A percentile compares a stretch with the other conserved stretches of the same genome.
Evolutionary conservation across 768 basidiomycete genomes (phyloP).

Genomic region (Lactifluus rugatus): DNA sequence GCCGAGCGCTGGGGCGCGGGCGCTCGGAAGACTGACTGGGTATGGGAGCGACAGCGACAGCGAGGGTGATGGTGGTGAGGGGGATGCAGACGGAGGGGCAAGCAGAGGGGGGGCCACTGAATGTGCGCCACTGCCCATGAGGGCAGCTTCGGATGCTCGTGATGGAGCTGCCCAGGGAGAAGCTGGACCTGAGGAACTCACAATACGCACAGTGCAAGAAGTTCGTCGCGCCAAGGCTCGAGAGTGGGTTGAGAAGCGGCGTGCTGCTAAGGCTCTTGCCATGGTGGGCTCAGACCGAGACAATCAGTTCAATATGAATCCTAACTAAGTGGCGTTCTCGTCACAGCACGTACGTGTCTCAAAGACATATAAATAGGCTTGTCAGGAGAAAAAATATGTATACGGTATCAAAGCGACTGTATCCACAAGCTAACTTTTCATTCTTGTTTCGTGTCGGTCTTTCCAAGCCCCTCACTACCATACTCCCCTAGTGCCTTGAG

Average conservation of each 20-base stretch:
- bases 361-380: background rate
- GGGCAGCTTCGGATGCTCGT: background rate
- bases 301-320: background rate
- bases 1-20: constrained; percentile 23
- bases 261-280: constrained; percentile 20
- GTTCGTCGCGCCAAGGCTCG: constrained; percentile 47
- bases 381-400: background rate
- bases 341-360: background rate
- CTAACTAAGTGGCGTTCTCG: background rate
- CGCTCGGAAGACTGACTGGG: constrained; percentile 45
- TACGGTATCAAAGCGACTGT: background rate
- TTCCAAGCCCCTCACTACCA: constrained; percentile 9
- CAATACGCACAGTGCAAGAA: constrained; percentile 27
- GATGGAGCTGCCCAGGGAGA: background rate
- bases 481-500: constrained; percentile 62
- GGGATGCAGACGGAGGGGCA: background rate
- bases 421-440: background rate
- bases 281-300: background rate
- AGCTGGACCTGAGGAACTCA: background rate
- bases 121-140: background rate
- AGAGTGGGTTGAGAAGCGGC: constrained; percentile 48
- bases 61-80: constrained; percentile 23
- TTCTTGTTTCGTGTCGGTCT: constrained; percentile 27
- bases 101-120: background rate
- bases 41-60: constrained; percentile 34